Percentiles rank a stretch among this genome's conserved stretches.
Conservation (phyloP, 805 yeast species). For the Komagataella mondaviorum region DNA sequence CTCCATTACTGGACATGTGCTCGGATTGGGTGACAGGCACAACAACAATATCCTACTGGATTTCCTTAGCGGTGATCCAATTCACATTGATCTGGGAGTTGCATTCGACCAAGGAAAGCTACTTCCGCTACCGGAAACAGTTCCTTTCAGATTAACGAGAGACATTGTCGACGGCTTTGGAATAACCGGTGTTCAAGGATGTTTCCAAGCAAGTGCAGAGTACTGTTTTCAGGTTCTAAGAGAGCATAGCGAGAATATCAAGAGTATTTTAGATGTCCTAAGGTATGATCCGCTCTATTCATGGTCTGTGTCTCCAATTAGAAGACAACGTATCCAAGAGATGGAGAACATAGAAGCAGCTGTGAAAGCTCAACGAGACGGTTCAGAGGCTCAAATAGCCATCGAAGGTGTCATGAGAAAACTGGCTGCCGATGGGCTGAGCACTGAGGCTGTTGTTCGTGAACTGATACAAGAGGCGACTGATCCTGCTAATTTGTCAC, state of each 20-base stretch:
- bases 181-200: conserved; percentile 68
- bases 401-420: conserved; percentile 61
- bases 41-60: conserved; percentile 85
- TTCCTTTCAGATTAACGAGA: conserved; percentile 84
- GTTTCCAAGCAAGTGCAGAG: conserved; percentile 62
- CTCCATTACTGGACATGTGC: conserved; percentile 75
- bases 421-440: conserved; percentile 49
- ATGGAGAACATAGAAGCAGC: neutral
- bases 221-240: conserved; percentile 58
- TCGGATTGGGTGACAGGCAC: conserved; percentile 94
- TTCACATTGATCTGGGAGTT: conserved; percentile 92
- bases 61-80: conserved; percentile 72
- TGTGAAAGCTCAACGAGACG: conserved; percentile 22
- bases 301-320: conserved; percentile 78
- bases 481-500: conserved; percentile 49
- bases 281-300: conserved; percentile 87
- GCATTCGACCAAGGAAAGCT: conserved; percentile 90
- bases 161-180: conserved; percentile 94
- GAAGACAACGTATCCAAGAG: conserved; percentile 29
- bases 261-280: conserved; percentile 74
- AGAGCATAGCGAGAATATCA: conserved; percentile 50
- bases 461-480: conserved; percentile 72
- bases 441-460: conserved; percentile 74
- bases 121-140: conserved; percentile 80
- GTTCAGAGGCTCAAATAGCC: conserved; percentile 72